These are phyloP conservation scores for Tylopilus felleus DNA, from an alignment of 768 basidiomycete genomes.

Conservation along the genomic window DNA sequence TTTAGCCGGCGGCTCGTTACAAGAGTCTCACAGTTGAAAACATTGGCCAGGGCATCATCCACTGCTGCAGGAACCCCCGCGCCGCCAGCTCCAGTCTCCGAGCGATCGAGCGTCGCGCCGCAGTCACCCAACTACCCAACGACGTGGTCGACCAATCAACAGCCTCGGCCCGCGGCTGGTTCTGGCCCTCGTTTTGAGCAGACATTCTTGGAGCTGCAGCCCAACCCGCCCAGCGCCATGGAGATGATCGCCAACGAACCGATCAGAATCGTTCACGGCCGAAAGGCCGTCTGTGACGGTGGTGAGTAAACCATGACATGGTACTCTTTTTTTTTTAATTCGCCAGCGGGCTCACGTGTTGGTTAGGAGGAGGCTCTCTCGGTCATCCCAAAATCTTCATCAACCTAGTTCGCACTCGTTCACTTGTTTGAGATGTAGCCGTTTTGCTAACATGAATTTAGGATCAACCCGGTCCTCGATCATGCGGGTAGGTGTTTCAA, in stretches of 20 bases:
- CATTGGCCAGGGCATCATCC: constrained; percentile 25
- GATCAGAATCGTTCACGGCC: constrained; percentile 71
- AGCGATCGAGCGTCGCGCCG: constrained; percentile 37
- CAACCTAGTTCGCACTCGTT: constrained; percentile 67
- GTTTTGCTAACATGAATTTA: constrained; percentile 29
- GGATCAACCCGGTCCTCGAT: constrained; percentile 84
- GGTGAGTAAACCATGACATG: constrained; percentile 51
- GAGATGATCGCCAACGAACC: constrained; percentile 85
- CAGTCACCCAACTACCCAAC: constrained; percentile 83
- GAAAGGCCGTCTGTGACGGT: constrained; percentile 92
- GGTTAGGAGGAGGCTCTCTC: constrained; percentile 83
- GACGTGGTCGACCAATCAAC: constrained; percentile 87
- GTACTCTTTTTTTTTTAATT: background rate
- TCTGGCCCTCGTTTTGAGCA: constrained; percentile 90
- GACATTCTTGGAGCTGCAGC: constrained; percentile 82
- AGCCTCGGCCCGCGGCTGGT: constrained; percentile 54
- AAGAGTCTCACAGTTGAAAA: constrained; percentile 14
- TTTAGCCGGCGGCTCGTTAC: constrained; percentile 26
- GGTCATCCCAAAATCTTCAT: constrained; percentile 98
- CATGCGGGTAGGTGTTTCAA: constrained; percentile 76
- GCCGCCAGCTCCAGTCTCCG: constrained; percentile 11
- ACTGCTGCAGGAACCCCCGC: constrained; percentile 12
- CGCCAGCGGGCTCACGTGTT: constrained; percentile 12
- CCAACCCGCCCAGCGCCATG: constrained; percentile 88
- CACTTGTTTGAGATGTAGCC: background rate